Conservation (phyloP, 306 rosid genomes). For the Cucumis melo region DNA sequence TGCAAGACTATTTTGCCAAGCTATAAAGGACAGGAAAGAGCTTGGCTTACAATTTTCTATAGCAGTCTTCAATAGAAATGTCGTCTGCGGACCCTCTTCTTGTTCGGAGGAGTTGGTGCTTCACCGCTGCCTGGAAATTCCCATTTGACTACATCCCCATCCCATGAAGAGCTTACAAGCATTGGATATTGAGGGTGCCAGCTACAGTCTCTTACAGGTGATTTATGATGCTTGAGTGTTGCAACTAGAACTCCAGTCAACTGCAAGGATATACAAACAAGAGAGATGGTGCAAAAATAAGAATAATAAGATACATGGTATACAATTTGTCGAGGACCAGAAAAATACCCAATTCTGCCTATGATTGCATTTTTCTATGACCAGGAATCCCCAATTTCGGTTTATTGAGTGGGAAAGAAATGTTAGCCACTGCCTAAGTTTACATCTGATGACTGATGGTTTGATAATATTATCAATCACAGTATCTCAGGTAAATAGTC, state of each 20-base stretch:
- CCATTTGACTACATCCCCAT: constrained; percentile 83
- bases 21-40: neutral
- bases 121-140: constrained; percentile 44
- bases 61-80: constrained; percentile 14
- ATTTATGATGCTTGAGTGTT: constrained; percentile 71
- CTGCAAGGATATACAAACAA: constrained; percentile 19
- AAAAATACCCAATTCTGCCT: neutral
- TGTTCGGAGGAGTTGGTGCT: constrained; percentile 15
- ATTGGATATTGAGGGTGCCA: constrained; percentile 81
- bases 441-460: neutral
- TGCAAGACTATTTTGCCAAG: neutral
- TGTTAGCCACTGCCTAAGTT: neutral
- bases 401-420: neutral
- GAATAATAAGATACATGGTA: neutral
- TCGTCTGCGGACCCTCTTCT: constrained; percentile 27
- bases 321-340: neutral
- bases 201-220: constrained; percentile 88
- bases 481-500: neutral
- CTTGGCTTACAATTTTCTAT: constrained; percentile 4
- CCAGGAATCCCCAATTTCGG: neutral
- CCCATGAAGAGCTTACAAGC: constrained; percentile 94
- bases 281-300: neutral
- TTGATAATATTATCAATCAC: neutral
- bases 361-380: neutral
- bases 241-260: constrained; percentile 78